Conservation (phyloP, 768 basidiomycete species). For the Calocybe gangraenosa region DNA sequence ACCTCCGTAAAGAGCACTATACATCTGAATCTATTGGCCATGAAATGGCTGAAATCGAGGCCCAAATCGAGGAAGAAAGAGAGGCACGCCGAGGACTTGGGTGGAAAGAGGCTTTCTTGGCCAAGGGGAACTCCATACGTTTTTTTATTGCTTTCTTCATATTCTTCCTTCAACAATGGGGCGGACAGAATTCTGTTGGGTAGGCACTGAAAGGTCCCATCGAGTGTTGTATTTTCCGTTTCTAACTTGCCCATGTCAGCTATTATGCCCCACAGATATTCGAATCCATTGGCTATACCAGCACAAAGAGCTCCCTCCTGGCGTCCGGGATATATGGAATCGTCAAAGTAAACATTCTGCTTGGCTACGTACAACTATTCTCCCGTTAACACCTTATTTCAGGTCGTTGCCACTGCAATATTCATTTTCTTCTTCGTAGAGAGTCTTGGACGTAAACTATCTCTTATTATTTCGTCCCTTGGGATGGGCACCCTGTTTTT, state of each 20-base stretch:
- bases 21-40: conserved; percentile 44
- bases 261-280: conserved; percentile 80
- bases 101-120: conserved; percentile 68
- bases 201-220: neutral
- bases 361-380: too few relatives aligned
- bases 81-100: conserved; percentile 62
- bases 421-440: conserved; percentile 72
- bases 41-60: conserved; percentile 79
- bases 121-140: conserved; percentile 77
- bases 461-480: conserved; percentile 67
- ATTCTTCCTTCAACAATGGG: conserved; percentile 81
- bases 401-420: conserved; percentile 60
- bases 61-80: conserved; percentile 72
- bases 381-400: conserved; percentile 29
- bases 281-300: conserved; percentile 64
- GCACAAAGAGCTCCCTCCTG: conserved; percentile 54
- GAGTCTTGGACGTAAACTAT: conserved; percentile 61
- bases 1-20: conserved; percentile 46
- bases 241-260: conserved; percentile 22
- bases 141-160: conserved; percentile 81
- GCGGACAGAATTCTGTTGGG: conserved; percentile 68
- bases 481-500: conserved; percentile 82
- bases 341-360: too few relatives aligned
- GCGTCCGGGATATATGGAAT: conserved; percentile 73
- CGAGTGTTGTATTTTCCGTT: too few relatives aligned